Base-by-base conservation (phyloP, 2,329 filamentous ascomycete genomes). In the Curvularia hawaiiensis region DNA sequence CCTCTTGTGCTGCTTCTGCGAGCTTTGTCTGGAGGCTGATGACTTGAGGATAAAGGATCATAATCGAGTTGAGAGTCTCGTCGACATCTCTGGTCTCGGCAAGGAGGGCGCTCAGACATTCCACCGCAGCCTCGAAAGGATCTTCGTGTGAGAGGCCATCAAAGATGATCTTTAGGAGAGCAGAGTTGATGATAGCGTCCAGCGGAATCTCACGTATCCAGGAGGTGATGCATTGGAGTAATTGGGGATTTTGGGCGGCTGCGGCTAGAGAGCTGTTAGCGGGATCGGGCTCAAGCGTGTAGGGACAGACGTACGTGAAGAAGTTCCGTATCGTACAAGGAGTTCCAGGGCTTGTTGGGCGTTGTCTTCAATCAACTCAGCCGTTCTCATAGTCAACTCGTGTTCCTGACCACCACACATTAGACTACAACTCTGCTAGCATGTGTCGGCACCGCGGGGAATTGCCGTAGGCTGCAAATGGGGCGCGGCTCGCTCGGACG, bases 161-260 rank as follows among this genome's bases (percentile, higher is more conserved):
- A 71, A 97, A 87, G 49, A 97, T 86, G 51, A 93, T 83, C 64
- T 91, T 86, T 66, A 99, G 83, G 14, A 99, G 82, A 7, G 93
- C 90, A 1, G 94, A 97, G 67, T 89, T 89, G 65, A 96, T 89
- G 62, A 99, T 87, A 60, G 90, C 88, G 62, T 84, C 84, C 47
- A 96, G 85, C 0, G 94, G 91, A 7, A 99, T 91, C 78, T 99
- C 95, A 67, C 92, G 87, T 65, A 98, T 85, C 95, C 95, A 99
- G 3, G 95, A 97, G 31, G 92, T 96, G 67, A 98, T 92, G 75
- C 95, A 98, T 70, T 97, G 92, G 75, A 98, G 88, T 47, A 99
- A 84, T 70, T 93, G 90, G 2, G 94, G 93, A 71, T 97, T 97
- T 61, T 88, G 89, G 9, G 92, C 85, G 24, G 94, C 92, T 47